phyloP scores from a whole-genome alignment of 2,329 filamentous ascomycete species.

The Lasiodiplodia gonubiensis region DNA sequence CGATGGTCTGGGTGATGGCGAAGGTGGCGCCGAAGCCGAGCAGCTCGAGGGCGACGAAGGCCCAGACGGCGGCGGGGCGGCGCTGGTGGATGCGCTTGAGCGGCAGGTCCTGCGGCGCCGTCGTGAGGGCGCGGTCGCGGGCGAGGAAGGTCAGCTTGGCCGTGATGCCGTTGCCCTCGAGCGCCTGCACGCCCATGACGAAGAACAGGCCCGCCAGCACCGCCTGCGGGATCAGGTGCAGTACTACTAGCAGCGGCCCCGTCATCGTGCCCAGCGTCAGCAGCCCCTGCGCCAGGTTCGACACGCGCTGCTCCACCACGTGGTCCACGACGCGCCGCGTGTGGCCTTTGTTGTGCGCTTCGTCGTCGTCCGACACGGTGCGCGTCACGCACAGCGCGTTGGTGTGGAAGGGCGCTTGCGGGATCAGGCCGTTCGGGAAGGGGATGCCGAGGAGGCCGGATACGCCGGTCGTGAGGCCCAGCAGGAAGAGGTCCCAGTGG shows the following conservation, averaged over 20 bases:
- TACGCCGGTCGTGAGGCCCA: conserved; percentile 62
- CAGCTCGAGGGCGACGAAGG: conserved; percentile 59
- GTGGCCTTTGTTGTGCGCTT: conserved; percentile 51
- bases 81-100: conserved; percentile 47
- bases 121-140: conserved; percentile 53
- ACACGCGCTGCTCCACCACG: conserved; percentile 63
- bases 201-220: conserved; percentile 65
- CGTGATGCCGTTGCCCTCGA: conserved; percentile 61
- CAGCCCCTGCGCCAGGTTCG: conserved; percentile 62
- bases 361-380: conserved; percentile 44
- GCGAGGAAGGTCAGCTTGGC: conserved; percentile 58
- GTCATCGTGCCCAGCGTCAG: conserved; percentile 63
- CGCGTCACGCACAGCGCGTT: conserved; percentile 55
- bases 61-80: conserved; percentile 52
- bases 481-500: conserved; percentile 65
- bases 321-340: conserved; percentile 51
- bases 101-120: conserved; percentile 51
- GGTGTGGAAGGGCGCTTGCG: conserved; percentile 65
- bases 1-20: conserved; percentile 65
- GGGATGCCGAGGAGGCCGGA: conserved; percentile 63
- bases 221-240: conserved; percentile 61
- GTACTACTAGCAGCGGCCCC: conserved; percentile 58
- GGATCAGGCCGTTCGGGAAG: conserved; percentile 64
- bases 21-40: conserved; percentile 60
- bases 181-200: conserved; percentile 60